phyloP scores from a whole-genome alignment of 352 stramenopile genomes.

The Lagenidium sp. region DNA sequence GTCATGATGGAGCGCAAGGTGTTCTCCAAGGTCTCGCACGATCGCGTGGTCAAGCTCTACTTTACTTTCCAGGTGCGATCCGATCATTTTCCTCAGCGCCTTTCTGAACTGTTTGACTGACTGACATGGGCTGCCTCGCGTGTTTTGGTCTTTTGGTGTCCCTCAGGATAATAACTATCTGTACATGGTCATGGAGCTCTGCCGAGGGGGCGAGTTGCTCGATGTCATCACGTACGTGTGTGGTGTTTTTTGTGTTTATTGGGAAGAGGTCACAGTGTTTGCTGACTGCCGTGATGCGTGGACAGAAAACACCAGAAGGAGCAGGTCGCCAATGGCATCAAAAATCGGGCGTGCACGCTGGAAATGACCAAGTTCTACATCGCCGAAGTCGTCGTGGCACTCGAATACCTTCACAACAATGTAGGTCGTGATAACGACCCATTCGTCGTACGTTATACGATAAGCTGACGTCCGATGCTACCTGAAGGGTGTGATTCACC shows the following conservation, averaged over 20 bases:
- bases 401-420: slow-evolving; percentile 92
- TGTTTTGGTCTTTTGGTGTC: too few relatives aligned
- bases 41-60: slow-evolving; percentile 86
- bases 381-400: slow-evolving; percentile 88
- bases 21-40: slow-evolving; percentile 83
- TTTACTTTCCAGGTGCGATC: slow-evolving; percentile 86
- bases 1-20: slow-evolving; percentile 90
- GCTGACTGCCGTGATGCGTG: background rate
- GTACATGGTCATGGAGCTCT: slow-evolving; percentile 90
- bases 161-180: slow-evolving; percentile 69
- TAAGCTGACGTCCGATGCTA: too few relatives aligned
- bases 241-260: background rate
- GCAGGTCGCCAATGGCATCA: slow-evolving; percentile 38
- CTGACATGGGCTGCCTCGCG: too few relatives aligned
- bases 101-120: background rate
- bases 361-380: slow-evolving; percentile 91
- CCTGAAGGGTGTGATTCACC: slow-evolving; percentile 86
- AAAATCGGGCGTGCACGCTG: slow-evolving; percentile 60
- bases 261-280: too few relatives aligned
- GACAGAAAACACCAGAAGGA: slow-evolving; percentile 70
- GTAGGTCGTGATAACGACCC: too few relatives aligned
- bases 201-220: slow-evolving; percentile 75
- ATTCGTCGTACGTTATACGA: too few relatives aligned
- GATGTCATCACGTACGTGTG: slow-evolving; percentile 71
- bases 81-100: background rate